These are phyloP conservation scores for Mortierella sp. DNA, from an alignment of 371 early-diverging fungal genomes.

Conservation along the genomic window DNA sequence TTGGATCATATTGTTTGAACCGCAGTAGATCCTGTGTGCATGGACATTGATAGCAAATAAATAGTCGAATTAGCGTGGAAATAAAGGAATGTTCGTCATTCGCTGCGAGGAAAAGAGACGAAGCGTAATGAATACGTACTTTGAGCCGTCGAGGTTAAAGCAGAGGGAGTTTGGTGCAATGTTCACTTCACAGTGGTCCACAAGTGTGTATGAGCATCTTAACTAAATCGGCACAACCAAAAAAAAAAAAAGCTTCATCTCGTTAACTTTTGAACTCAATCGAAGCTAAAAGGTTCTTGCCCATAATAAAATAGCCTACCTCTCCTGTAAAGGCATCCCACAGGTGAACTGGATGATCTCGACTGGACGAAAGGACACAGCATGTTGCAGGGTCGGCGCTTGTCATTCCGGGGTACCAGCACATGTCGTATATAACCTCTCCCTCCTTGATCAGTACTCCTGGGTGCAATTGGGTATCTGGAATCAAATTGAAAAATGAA, in stretches of 20 bases:
- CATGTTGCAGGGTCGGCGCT: constrained; percentile 74
- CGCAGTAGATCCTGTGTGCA: constrained; percentile 71
- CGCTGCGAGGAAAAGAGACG: too few relatives aligned
- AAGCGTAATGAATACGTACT: constrained; percentile 57
- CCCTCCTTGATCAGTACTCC: constrained; percentile 64
- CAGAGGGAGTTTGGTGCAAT: constrained; percentile 72
- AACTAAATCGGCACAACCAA: constrained; percentile 48
- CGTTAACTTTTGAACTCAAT: too few relatives aligned
- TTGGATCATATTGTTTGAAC: constrained; percentile 79
- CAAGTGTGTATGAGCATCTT: constrained; percentile 70
- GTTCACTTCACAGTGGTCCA: constrained; percentile 76
- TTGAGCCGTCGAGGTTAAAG: constrained; percentile 77
- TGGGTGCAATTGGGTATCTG: constrained; percentile 46
- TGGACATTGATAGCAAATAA: background rate
- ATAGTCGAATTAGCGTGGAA: background rate
- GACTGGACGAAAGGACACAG: constrained; percentile 73
- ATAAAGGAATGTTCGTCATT: background rate
- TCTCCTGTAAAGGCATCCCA: constrained; percentile 78
- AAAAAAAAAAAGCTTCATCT: background rate
- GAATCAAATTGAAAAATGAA: background rate
- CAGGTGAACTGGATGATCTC: constrained; percentile 79
- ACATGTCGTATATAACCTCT: constrained; percentile 74
- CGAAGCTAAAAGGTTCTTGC: too few relatives aligned
- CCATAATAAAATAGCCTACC: constrained; percentile 18
- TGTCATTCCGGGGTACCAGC: constrained; percentile 80